Conservation (phyloP, 2,329 filamentous ascomycete genomes). For the Monosporascus sp. region DNA sequence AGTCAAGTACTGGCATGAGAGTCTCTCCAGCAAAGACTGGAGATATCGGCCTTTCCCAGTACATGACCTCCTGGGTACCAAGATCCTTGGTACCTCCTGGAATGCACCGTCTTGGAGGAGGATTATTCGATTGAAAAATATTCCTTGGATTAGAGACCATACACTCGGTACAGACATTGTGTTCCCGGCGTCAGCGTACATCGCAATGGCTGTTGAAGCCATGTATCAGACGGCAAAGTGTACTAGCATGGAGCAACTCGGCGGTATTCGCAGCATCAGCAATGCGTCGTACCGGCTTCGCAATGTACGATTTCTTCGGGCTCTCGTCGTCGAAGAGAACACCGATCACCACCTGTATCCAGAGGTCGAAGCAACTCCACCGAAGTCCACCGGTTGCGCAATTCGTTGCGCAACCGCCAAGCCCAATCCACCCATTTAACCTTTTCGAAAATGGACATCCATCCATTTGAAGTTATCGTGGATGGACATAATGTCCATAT, state of each 20-base stretch:
- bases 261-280: neutral
- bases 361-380: too few species aligned
- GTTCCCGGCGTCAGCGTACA: constrained; percentile 31
- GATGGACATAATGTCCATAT: too few species aligned
- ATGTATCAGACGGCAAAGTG: constrained; percentile 12
- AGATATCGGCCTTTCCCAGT: constrained; percentile 1
- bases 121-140: neutral
- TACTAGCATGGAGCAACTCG: too few species aligned
- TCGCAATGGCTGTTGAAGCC: constrained; percentile 25
- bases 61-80: constrained; percentile 8
- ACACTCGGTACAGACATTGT: constrained; percentile 36
- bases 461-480: too few species aligned
- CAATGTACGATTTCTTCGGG: constrained; percentile 10
- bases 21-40: constrained; percentile 6
- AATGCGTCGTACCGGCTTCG: constrained; percentile 9
- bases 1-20: constrained; percentile 8
- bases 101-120: constrained; percentile 4
- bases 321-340: constrained; percentile 13
- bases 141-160: constrained; percentile 40
- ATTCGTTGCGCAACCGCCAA: too few species aligned
- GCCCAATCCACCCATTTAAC: too few species aligned
- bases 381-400: too few species aligned
- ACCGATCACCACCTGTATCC: neutral
- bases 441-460: too few species aligned
- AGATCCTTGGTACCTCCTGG: constrained; percentile 2